A percentile compares a stretch with the other conserved stretches of the same genome.
Conservation (phyloP, 2,329 filamentous ascomycete genomes). For the Clonostachys rosea region DNA sequence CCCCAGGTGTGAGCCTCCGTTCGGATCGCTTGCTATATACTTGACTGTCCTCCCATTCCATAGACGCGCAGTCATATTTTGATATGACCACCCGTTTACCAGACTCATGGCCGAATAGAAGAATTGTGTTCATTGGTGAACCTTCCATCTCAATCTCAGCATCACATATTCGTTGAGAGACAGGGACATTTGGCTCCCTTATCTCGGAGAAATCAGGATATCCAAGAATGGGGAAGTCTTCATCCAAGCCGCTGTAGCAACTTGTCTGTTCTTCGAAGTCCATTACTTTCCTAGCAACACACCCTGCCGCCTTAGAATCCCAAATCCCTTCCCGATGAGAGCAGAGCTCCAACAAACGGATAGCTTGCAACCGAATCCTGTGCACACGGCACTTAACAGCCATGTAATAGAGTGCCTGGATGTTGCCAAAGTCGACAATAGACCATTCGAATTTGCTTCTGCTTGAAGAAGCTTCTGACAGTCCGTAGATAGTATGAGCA, state of each 20-base stretch:
- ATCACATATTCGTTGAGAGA: too few species aligned
- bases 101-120: too few species aligned
- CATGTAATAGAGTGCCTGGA: constrained; percentile 37
- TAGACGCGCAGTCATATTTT: too few species aligned
- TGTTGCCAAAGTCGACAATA: constrained; percentile 35
- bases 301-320: constrained; percentile 22
- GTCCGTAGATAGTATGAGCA: background rate
- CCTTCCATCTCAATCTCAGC: too few species aligned
- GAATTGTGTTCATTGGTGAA: too few species aligned
- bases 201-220: background rate
- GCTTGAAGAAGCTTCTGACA: constrained; percentile 1
- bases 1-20: too few species aligned
- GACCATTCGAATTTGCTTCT: constrained; percentile 7
- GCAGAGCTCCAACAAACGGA: constrained; percentile 18
- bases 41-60: too few species aligned
- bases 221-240: background rate
- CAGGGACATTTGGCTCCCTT: too few species aligned
- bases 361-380: constrained; percentile 29
- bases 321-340: constrained; percentile 34
- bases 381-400: constrained; percentile 40
- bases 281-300: constrained; percentile 27
- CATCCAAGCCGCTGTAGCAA: background rate
- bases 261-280: constrained; percentile 24
- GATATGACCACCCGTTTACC: too few species aligned
- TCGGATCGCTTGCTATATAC: too few species aligned